Percentiles rank a stretch among this genome's conserved stretches.
Conservation (phyloP, 2,329 filamentous ascomycete species). For the Pseudocercospora vitis region DNA sequence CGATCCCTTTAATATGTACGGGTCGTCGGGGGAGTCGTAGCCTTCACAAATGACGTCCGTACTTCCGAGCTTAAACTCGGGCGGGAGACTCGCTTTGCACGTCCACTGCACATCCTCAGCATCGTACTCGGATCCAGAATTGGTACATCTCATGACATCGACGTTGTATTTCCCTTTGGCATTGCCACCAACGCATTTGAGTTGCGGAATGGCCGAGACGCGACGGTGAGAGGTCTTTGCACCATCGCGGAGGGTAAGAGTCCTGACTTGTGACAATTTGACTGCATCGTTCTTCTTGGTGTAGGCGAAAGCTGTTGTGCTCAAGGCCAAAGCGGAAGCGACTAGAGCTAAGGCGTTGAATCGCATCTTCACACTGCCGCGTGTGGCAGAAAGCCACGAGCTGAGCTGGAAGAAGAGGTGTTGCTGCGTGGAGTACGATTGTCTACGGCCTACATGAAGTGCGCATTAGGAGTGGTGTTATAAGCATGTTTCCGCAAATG, state of each 20-base stretch:
- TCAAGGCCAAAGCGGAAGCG: conserved; percentile 14
- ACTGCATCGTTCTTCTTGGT: conserved; percentile 39
- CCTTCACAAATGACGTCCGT: conserved; percentile 95
- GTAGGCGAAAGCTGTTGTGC: conserved; percentile 12
- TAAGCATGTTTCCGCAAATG: not conserved
- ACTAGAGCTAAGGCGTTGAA: not conserved
- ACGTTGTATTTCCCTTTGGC: conserved; percentile 65
- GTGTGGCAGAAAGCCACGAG: not conserved
- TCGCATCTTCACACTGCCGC: not conserved
- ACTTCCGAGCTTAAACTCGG: conserved; percentile 71
- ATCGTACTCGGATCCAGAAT: conserved; percentile 77
- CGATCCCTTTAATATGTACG: conserved; percentile 84
- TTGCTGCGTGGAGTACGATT: no score
- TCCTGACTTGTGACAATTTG: conserved; percentile 66
- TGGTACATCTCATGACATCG: conserved; percentile 85
- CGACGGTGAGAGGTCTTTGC: conserved; percentile 73
- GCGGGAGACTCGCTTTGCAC: conserved; percentile 66
- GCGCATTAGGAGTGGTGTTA: no score
- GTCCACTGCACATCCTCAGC: conserved; percentile 86
- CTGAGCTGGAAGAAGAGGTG: no score
- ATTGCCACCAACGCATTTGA: conserved; percentile 70
- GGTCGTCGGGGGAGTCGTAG: conserved; percentile 73
- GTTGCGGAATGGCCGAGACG: conserved; percentile 68
- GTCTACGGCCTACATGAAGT: no score
- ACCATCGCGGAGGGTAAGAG: conserved; percentile 72